A percentile compares a stretch with the other conserved stretches of the same genome.
Conservation (phyloP, 164 flowering plant species). For the Vitis riparia region DNA sequence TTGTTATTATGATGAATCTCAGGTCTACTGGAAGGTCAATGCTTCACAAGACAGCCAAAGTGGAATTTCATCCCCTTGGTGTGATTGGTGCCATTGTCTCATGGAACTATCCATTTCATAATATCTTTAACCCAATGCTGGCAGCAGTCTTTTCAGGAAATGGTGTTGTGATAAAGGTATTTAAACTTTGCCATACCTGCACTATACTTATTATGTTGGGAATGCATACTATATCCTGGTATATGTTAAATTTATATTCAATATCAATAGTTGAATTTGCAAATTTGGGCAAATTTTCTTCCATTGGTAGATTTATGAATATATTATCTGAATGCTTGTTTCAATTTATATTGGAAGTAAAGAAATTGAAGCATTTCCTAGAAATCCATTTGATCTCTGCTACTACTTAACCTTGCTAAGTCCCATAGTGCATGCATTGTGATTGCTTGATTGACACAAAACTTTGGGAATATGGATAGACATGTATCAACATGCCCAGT, state of each 20-base stretch:
- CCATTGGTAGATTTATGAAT: no score
- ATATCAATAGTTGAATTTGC: no score
- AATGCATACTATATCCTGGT: no score
- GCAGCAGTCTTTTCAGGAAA: conserved; percentile 98
- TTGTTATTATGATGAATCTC: conserved; percentile 14
- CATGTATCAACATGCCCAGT: no score
- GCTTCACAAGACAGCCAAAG: conserved; percentile 86
- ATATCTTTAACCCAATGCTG: conserved; percentile 92
- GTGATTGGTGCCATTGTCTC: conserved; percentile 97
- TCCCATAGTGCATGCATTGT: not conserved
- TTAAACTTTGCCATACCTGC: not conserved
- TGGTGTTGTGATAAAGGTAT: conserved; percentile 86
- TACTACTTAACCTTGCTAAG: not conserved
- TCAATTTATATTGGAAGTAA: no score
- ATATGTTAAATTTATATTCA: no score
- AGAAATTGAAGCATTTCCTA: not conserved
- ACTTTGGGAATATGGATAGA: no score
- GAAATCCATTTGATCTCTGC: not conserved
- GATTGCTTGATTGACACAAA: no score
- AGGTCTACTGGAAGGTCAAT: conserved; percentile 93
- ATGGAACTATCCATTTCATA: conserved; percentile 98
- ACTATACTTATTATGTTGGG: not conserved
- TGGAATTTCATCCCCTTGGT: conserved; percentile 94
- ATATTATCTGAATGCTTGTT: no score
- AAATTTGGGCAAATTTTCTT: no score